Base-by-base conservation (phyloP, 345 rosid genomes). In the Corchorus olitorius region DNA sequence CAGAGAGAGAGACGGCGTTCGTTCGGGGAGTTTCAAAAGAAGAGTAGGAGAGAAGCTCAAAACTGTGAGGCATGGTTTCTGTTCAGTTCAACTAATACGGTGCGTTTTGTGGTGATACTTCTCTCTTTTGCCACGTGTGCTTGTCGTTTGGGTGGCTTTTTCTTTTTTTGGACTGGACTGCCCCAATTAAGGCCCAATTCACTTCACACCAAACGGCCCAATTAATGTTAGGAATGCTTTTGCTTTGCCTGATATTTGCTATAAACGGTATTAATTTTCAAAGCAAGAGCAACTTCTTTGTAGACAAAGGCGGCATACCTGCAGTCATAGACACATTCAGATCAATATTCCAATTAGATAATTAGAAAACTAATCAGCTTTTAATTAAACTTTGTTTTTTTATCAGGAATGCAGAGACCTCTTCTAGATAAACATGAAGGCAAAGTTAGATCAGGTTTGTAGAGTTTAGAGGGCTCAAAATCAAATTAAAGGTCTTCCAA, bases 271-370 rank as follows among this genome's bases (percentile, higher is more conserved):
- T 97, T 94, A 77, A 97, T 97, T 87, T 94, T 97, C 81, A 97
- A 82, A 83, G 99, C 98, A 82, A 97, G 90, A 71, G 97, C 96
- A 76, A 97, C 96, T 93, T 97, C 99, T 83, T 97, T 97, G 88
- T 94, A 97, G 33, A 97, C 27, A 86, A 80, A 97, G 98, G 77
- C 94, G 90, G 78, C 92, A 94, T 75, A 97, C 94, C 98, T 97
- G 94, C 82, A 85, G 34, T 66, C 73, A 81, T 19, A 65, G 50
- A 39, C 20, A 45, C 14, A 76, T 33, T 39, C 62, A 49, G 6
- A 59, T 63, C 66, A 60, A 10, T 56, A 15, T 60, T 73, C 34
- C 19, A 59, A 46, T 20, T 45, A 34, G 15, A 27, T 49, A 45
- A 45, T 65, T 43, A 65, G 19, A 65, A 19, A 45, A 45, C 35